Evolutionary conservation across 306 rosid genomes (phyloP).

Genomic region (Malus sylvestris): DNA sequence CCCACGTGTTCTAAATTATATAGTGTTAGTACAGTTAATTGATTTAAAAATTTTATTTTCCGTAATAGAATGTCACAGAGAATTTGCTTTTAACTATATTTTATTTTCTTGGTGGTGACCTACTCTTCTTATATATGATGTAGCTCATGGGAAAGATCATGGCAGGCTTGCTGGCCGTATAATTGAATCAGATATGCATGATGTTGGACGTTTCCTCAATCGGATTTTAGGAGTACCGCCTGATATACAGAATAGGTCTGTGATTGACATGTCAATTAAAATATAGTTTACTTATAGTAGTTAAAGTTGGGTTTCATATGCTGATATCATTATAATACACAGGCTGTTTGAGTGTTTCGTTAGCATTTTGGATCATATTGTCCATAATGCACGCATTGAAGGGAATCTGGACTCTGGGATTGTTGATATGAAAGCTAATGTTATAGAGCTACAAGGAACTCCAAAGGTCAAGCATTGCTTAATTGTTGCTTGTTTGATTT

Average conservation of each 20-base stretch:
- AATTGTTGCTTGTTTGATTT: conserved; percentile 2
- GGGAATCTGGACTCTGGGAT: conserved; percentile 97
- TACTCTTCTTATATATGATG: conserved; percentile 18
- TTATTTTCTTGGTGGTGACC: conserved; percentile 9
- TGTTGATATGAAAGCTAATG: conserved; percentile 90
- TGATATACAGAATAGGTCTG: conserved; percentile 83
- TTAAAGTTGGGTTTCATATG: conserved; percentile 20
- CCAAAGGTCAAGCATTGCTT: conserved; percentile 61
- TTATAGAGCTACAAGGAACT: conserved; percentile 73
- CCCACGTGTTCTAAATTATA: not conserved
- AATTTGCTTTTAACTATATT: conserved; percentile 1
- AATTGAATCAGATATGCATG: conserved; percentile 93
- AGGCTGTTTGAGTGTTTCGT: conserved; percentile 88
- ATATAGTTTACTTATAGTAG: conserved; percentile 16
- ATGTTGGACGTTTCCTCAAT: conserved; percentile 94
- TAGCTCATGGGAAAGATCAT: conserved; percentile 67
- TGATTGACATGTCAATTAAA: conserved; percentile 17
- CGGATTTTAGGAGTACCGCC: conserved; percentile 92
- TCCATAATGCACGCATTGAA: conserved; percentile 91
- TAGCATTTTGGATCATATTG: conserved; percentile 85
- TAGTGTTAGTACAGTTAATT: not conserved
- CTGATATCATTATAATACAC: conserved; percentile 24
- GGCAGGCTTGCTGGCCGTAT: conserved; percentile 74
- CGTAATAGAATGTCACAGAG: not conserved
- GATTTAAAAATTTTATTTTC: not conserved